phyloP scores from a whole-genome alignment of 2,329 filamentous ascomycete species.

The Hymenoscyphus repandus region DNA sequence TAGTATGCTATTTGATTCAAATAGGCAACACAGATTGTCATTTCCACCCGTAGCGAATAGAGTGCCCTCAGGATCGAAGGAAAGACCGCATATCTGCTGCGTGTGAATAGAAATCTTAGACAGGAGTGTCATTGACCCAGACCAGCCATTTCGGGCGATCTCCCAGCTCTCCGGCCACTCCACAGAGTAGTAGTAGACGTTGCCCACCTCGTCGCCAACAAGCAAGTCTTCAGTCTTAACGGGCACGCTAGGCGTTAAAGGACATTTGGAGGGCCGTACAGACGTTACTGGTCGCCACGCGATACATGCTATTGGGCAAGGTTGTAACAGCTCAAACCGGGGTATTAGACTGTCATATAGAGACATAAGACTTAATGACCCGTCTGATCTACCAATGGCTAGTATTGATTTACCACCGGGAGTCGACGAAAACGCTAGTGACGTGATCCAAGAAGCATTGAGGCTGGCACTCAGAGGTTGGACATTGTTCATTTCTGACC shows the following conservation, averaged over 20 bases:
- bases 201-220: conserved; percentile 77
- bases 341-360: conserved; percentile 60
- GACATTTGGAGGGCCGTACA: conserved; percentile 46
- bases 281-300: conserved; percentile 68
- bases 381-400: conserved; percentile 76
- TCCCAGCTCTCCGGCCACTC: conserved; percentile 73
- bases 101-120: conserved; percentile 72
- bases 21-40: conserved; percentile 83
- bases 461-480: conserved; percentile 44
- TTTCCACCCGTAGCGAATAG: conserved; percentile 87
- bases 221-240: conserved; percentile 77
- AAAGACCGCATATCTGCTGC: conserved; percentile 90
- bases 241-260: conserved; percentile 36
- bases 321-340: conserved; percentile 71
- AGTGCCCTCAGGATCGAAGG: conserved; percentile 73
- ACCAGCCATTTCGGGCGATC: conserved; percentile 62
- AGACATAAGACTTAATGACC: conserved; percentile 72
- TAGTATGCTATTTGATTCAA: conserved; percentile 43
- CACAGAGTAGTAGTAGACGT: conserved; percentile 81
- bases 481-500: conserved; percentile 74
- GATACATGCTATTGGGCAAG: conserved; percentile 69
- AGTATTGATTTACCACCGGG: conserved; percentile 74
- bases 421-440: conserved; percentile 81
- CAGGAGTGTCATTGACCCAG: conserved; percentile 71
- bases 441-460: conserved; percentile 63